These are phyloP conservation scores for Nemania sp. DNA, from an alignment of 2,329 filamentous ascomycete genomes.

Conservation along the genomic window DNA sequence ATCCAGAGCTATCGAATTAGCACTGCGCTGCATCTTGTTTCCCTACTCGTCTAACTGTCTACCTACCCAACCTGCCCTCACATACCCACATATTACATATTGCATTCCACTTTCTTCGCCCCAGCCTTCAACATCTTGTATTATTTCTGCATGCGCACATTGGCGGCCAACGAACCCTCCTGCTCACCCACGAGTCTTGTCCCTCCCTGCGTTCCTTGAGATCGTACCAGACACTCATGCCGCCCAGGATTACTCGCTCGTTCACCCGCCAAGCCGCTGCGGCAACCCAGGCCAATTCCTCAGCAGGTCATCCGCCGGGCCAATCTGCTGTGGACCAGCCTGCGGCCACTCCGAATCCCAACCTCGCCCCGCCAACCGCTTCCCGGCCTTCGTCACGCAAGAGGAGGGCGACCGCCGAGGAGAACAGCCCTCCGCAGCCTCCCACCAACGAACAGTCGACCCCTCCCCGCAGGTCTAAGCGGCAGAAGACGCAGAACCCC, in stretches of 20 bases:
- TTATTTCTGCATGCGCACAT: constrained; percentile 14
- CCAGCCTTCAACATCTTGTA: constrained; percentile 17
- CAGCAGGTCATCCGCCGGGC: constrained; percentile 44
- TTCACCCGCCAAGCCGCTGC: constrained; percentile 90
- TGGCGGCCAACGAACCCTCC: too few relatives aligned
- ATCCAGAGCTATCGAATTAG: too few relatives aligned
- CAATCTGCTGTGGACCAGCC: constrained; percentile 46
- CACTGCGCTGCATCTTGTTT: too few relatives aligned
- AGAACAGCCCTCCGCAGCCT: constrained; percentile 49
- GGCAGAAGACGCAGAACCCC: constrained; percentile 65
- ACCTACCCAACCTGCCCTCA: not conserved
- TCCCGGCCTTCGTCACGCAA: constrained; percentile 59
- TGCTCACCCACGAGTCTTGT: too few relatives aligned
- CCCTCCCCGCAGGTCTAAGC: constrained; percentile 67
- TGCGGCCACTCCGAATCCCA: constrained; percentile 46
- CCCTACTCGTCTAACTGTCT: constrained; percentile 20
- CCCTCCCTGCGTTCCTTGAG: constrained; percentile 21
- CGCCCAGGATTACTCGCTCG: constrained; percentile 93
- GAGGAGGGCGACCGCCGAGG: constrained; percentile 67
- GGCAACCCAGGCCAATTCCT: constrained; percentile 62
- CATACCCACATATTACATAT: constrained; percentile 6
- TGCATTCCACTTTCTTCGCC: constrained; percentile 11
- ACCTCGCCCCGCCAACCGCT: constrained; percentile 44
- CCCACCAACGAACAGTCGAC: constrained; percentile 36
- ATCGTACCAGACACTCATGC: constrained; percentile 70